phyloP scores from a whole-genome alignment of 2,329 filamentous ascomycete genomes.

The Neonectria punicea region DNA sequence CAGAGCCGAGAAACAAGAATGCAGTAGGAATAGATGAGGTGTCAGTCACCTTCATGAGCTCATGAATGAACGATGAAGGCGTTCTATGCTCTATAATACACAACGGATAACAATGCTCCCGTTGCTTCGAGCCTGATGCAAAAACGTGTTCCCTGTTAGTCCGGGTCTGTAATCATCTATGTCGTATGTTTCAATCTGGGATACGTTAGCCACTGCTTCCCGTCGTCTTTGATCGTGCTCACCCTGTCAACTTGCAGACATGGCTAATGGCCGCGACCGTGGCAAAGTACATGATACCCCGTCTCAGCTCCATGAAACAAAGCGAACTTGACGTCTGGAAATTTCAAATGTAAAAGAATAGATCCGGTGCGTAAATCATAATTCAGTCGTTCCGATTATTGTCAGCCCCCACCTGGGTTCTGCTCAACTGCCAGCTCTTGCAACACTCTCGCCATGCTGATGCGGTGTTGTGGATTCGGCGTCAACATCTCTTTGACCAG shows the following conservation, averaged over 20 bases:
- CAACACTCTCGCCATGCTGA: constrained; percentile 64
- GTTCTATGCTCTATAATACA: constrained; percentile 31
- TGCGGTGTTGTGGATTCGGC: constrained; percentile 61
- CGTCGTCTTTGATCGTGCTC: constrained; percentile 7
- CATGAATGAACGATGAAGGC: constrained; percentile 16
- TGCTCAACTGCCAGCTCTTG: constrained; percentile 53
- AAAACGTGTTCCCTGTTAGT: constrained; percentile 9
- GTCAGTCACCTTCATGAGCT: constrained; percentile 14
- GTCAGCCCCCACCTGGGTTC: constrained; percentile 25
- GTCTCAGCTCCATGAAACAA: constrained; percentile 26
- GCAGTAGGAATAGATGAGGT: constrained; percentile 13
- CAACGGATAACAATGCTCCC: constrained; percentile 11
- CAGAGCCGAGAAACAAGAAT: neutral
- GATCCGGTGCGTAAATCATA: constrained; percentile 21
- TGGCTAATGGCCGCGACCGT: constrained; percentile 20
- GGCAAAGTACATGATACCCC: constrained; percentile 25
- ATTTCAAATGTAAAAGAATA: constrained; percentile 14
- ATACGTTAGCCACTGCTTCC: constrained; percentile 21
- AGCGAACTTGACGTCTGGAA: constrained; percentile 17
- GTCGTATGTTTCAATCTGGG: constrained; percentile 38
- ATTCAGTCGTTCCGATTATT: neutral
- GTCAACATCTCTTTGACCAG: constrained; percentile 65
- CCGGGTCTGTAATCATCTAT: constrained; percentile 24
- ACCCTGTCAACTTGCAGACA: constrained; percentile 34
- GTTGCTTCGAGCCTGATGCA: constrained; percentile 5